Base-by-base conservation (phyloP, 1,139 yeast species). In the Saccharomyces hybrid region DNA sequence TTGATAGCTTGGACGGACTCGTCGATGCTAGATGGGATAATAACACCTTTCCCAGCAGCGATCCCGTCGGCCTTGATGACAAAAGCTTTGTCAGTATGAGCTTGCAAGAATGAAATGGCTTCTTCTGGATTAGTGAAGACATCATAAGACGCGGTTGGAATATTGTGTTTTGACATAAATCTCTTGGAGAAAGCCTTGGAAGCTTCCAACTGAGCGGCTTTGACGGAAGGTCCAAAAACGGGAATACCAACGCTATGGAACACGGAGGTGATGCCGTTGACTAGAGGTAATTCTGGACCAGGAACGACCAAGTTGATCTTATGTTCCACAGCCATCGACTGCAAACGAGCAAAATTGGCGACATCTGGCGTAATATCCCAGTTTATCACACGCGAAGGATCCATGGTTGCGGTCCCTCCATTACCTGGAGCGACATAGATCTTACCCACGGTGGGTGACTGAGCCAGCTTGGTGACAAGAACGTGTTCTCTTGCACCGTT, bases 401-500 rank as follows among this genome's bases (percentile, higher is more conserved):
- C 67, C 30, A 76, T 73, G 26, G 77, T 67, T 32, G 80, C 78
- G 47, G 97, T 90, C 52, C 98, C 99, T 54, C 98, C 99, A 69
- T 93, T 95, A 58, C 99, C 99, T 61, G 98, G 98, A 30, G 98
- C 97, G 53, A 93, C 97, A 66, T 70, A 95, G 63, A 95, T 85
- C 59, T 81, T 79, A 59, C 75, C 74, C 48, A 90, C 96, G 46
- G 81, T 72, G 44, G 82, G 74, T 32, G 97, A 88, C 72, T 89
- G 95, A 47, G 87, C 76, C 62, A 95, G 80, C 69, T 86, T 88
- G 97, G 97, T 91, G 20, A 89, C 87, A 61, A 95, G 79, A 54
- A 99, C 98, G 72, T 93, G 98, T 74, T 95, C 99, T 78, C 99
- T 90, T 64, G 99, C 99, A 68, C 99, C 99, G 75, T 88, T 90